These are phyloP conservation scores for Arabidopsis arenosa DNA, from an alignment of 345 rosid genomes.

Conservation along the genomic window DNA sequence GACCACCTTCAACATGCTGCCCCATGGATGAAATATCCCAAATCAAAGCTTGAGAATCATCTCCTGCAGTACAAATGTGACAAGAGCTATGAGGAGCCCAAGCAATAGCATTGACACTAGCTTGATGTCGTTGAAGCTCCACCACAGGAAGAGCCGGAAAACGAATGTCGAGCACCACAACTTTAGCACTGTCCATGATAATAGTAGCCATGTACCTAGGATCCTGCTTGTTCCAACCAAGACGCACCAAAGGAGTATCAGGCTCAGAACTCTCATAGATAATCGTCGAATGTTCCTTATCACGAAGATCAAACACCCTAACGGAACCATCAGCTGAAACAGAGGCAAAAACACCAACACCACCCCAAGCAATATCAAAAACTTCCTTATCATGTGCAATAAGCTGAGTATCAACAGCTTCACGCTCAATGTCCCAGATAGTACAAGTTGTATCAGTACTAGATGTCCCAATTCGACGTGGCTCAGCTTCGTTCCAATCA, in stretches of 20 bases:
- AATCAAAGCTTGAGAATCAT: slow-evolving; percentile 93
- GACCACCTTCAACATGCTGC: slow-evolving; percentile 93
- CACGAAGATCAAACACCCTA: slow-evolving; percentile 84
- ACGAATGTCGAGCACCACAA: slow-evolving; percentile 91
- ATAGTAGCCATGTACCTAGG: slow-evolving; percentile 97
- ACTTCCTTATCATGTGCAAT: slow-evolving; percentile 98
- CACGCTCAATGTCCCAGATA: slow-evolving; percentile 90
- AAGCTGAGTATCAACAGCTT: slow-evolving; percentile 90
- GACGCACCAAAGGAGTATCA: slow-evolving; percentile 85
- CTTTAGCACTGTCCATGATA: slow-evolving; percentile 93
- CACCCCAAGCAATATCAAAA: slow-evolving; percentile 98
- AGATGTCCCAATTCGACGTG: slow-evolving; percentile 85
- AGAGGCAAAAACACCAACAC: slow-evolving; percentile 89
- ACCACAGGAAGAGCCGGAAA: slow-evolving; percentile 91
- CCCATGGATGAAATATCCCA: slow-evolving; percentile 98
- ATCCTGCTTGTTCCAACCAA: slow-evolving; percentile 99
- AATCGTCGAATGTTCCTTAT: slow-evolving; percentile 91
- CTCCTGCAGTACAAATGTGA: slow-evolving; percentile 96
- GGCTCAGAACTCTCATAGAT: slow-evolving; percentile 96
- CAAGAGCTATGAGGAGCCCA: slow-evolving; percentile 99
- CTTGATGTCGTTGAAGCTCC: slow-evolving; percentile 91
- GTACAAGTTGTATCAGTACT: slow-evolving; percentile 95
- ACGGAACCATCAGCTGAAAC: slow-evolving; percentile 96
- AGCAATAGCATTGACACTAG: slow-evolving; percentile 88
- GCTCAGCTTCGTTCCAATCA: slow-evolving; percentile 99